phyloP scores from a whole-genome alignment of 371 early-diverging fungal genomes.

The Rhizopus microsporus region DNA sequence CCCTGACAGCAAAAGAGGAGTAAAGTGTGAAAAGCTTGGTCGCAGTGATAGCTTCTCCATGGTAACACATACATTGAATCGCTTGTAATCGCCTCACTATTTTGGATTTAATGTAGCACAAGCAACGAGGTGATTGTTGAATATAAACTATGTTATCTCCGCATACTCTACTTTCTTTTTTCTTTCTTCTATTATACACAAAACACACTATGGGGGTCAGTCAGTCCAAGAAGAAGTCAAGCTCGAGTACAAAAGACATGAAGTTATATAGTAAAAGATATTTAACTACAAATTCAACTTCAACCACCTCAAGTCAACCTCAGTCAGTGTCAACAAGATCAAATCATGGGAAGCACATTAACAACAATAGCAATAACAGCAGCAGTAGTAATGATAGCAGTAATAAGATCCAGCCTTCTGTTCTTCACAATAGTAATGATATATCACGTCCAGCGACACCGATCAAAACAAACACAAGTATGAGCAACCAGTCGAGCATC shows the following conservation, averaged over 20 bases:
- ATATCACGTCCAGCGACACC: background rate
- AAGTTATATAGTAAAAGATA: constrained; percentile 3
- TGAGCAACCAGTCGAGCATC: background rate
- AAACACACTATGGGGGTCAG: constrained; percentile 2
- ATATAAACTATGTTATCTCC: constrained; percentile 2
- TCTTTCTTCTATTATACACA: background rate
- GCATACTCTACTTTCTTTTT: constrained; percentile 1
- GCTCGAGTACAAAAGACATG: background rate
- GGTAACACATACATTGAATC: too few species aligned
- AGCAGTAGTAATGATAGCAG: background rate
- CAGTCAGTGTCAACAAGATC: too few species aligned
- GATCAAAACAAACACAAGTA: background rate
- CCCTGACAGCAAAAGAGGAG: too few species aligned
- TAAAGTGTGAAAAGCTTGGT: too few species aligned
- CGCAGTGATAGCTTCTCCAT: too few species aligned
- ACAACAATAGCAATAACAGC: background rate
- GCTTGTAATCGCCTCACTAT: too few species aligned
- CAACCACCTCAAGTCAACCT: background rate
- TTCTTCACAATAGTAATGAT: background rate
- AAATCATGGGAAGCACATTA: too few species aligned
- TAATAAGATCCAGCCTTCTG: background rate
- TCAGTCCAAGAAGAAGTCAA: constrained; percentile 6
- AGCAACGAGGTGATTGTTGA: constrained; percentile 11
- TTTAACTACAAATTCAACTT: background rate
- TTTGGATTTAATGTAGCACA: constrained; percentile 7